Evolutionary conservation across 495 filamentous ascomycete genomes (phyloP), one percentile per base, ranked within the genome.

Genomic region (Aspergillus incahuasiensis): DNA sequence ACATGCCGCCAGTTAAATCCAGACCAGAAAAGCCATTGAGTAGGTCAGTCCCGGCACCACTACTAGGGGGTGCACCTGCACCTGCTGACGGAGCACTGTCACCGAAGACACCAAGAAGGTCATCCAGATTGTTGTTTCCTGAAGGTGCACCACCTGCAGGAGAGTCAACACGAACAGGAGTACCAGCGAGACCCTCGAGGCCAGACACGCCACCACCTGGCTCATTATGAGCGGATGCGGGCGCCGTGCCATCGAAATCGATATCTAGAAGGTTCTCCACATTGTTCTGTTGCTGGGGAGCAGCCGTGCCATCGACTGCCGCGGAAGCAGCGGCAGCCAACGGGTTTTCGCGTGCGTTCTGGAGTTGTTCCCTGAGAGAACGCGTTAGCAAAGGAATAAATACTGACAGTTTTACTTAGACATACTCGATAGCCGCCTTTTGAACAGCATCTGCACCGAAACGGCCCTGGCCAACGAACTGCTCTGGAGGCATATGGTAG

Each of bases 401-500:
- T 9, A 34, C 11, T 18, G 8, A 57, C 5, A 53, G 46, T 25
- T 28, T 54, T 18, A 42, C 22, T 16, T 39, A 30, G 22, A 74
- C 76, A 38, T 73, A 82, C 79, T 96, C 92, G 61, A 98, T 97
- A 55, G 94, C 94, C 39, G 92, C 91, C 61, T 87, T 86, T 71
- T 97, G 94, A 63, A 97, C 90, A 49, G 90, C 92, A 65, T 96
- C 92, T 39, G 92, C 91, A 48, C 92, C 92, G 61, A 89, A 96
- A 24, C 92, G 85, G 54, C 94, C 94, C 66, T 95, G 89, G 61
- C 94, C 95, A 53, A 97, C 86, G 75, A 98, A 97, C 5, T 91
- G 91, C 75, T 94, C 90, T 35, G 94, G 90, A 15, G 92, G 92
- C 74, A 96, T 97, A 80, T 97, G 94, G 73, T 98, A 98, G n/a